Percentiles rank a stretch among this genome's conserved stretches.
phyloP scores from a whole-genome alignment of 2,329 filamentous ascomycete genomes.

The Fusarium sororula region DNA sequence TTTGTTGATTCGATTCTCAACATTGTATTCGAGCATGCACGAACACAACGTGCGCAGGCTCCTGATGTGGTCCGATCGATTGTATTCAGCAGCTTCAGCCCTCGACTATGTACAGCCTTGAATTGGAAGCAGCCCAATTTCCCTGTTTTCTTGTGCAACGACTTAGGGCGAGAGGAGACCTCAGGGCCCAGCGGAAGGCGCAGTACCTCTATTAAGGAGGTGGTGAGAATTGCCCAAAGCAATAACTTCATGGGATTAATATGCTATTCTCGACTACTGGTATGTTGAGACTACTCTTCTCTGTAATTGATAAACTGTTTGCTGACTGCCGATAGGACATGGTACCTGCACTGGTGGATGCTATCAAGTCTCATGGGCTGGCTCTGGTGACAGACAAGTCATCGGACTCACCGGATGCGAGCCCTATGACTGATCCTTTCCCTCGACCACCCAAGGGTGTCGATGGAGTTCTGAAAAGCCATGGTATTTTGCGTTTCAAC shows the following conservation, averaged over 20 bases:
- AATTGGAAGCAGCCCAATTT: slow-evolving; percentile 99
- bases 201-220: slow-evolving; percentile 91
- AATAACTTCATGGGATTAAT: slow-evolving; percentile 99
- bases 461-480: slow-evolving; percentile 84
- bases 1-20: slow-evolving; percentile 86
- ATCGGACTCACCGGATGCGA: slow-evolving; percentile 58
- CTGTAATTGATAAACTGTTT: not conserved
- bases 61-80: slow-evolving; percentile 82
- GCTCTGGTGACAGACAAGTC: slow-evolving; percentile 92
- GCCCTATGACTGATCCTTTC: slow-evolving; percentile 59
- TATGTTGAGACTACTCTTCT: slow-evolving; percentile 55
- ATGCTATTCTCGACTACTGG: slow-evolving; percentile 85
- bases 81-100: slow-evolving; percentile 93
- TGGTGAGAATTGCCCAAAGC: slow-evolving; percentile 88
- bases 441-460: slow-evolving; percentile 78
- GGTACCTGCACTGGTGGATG: slow-evolving; percentile 89
- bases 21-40: slow-evolving; percentile 91
- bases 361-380: slow-evolving; percentile 92
- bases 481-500: slow-evolving; percentile 91
- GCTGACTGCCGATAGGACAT: slow-evolving; percentile 70
- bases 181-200: slow-evolving; percentile 69
- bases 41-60: slow-evolving; percentile 69
- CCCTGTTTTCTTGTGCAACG: slow-evolving; percentile 94
- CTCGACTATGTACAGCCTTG: slow-evolving; percentile 87
- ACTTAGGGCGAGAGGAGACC: slow-evolving; percentile 74